phyloP scores from a whole-genome alignment of 2,329 filamentous ascomycete species.

The Colletotrichum karsti region DNA sequence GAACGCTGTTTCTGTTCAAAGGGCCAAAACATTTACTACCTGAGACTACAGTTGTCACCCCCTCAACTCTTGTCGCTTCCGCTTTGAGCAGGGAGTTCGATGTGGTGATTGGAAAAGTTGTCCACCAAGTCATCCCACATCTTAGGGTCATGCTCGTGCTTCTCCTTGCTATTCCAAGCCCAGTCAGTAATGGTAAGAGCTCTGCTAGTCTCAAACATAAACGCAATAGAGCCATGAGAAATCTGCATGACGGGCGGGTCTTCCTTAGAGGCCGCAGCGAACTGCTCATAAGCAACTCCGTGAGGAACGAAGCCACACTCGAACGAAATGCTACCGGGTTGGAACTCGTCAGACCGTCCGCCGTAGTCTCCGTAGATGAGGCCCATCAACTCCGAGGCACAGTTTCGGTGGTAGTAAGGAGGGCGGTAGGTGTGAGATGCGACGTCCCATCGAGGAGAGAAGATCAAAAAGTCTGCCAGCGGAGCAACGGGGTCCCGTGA shows the following conservation, averaged over 20 bases:
- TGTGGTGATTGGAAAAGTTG: slow-evolving; percentile 50
- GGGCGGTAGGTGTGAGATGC: slow-evolving; percentile 69
- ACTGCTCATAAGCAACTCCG: slow-evolving; percentile 54
- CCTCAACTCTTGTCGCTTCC: not conserved
- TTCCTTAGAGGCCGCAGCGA: slow-evolving; percentile 56
- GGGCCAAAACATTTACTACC: too few species aligned
- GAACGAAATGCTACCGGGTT: slow-evolving; percentile 53
- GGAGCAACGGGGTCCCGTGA: slow-evolving; percentile 62
- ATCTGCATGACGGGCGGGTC: slow-evolving; percentile 53
- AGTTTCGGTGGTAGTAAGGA: slow-evolving; percentile 72
- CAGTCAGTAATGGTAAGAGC: slow-evolving; percentile 67
- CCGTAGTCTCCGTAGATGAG: slow-evolving; percentile 48
- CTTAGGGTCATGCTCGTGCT: slow-evolving; percentile 53
- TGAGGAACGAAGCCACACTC: slow-evolving; percentile 55
- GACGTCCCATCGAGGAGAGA: slow-evolving; percentile 73
- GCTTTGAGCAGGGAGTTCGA: not conserved
- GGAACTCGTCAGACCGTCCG: slow-evolving; percentile 48
- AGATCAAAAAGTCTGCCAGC: slow-evolving; percentile 72
- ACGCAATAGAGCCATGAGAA: slow-evolving; percentile 54
- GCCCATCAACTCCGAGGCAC: slow-evolving; percentile 65
- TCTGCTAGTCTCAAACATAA: slow-evolving; percentile 60
- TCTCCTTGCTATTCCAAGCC: slow-evolving; percentile 51
- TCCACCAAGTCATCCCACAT: slow-evolving; percentile 65
- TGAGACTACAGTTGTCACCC: too few species aligned
- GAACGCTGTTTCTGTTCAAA: too few species aligned